A percentile compares a stretch with the other conserved stretches of the same genome.
These are phyloP conservation scores for Daldinia caldariorum DNA, from an alignment of 495 filamentous ascomycete species.

Conservation along the genomic window DNA sequence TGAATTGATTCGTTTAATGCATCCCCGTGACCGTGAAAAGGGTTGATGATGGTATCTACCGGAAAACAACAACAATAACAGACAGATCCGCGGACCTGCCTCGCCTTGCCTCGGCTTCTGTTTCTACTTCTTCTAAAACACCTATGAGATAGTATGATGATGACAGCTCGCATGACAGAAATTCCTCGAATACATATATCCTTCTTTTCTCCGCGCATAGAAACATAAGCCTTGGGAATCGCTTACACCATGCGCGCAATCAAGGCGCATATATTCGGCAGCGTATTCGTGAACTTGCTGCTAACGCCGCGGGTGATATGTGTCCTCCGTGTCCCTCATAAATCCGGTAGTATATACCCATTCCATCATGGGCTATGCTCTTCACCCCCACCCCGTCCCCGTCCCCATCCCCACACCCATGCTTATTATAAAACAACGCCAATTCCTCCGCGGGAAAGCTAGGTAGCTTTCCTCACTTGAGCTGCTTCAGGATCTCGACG, in stretches of 20 bases:
- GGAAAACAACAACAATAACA: conserved; percentile 5
- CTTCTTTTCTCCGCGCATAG: background rate
- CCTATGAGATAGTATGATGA: background rate
- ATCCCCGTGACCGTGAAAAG: conserved; percentile 7
- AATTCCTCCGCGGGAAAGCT: too few species aligned
- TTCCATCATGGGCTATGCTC: background rate
- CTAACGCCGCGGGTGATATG: background rate
- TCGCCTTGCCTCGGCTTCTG: background rate
- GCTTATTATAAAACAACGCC: too few species aligned
- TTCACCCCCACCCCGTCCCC: background rate
- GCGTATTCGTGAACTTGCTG: background rate
- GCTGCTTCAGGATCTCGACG: conserved; percentile 66
- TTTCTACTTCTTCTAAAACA: background rate
- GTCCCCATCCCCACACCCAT: too few species aligned
- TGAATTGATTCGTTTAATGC: conserved; percentile 36
- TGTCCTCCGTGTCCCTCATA: background rate
- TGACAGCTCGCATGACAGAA: background rate
- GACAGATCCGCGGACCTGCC: conserved; percentile 8
- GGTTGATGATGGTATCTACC: conserved; percentile 28
- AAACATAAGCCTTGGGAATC: background rate
- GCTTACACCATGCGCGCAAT: background rate
- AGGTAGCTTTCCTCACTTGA: conserved; percentile 50
- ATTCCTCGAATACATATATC: background rate
- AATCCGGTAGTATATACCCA: background rate
- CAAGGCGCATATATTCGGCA: background rate